phyloP scores from a whole-genome alignment of 2,329 filamentous ascomycete genomes.

The Xylariaceae sp. region DNA sequence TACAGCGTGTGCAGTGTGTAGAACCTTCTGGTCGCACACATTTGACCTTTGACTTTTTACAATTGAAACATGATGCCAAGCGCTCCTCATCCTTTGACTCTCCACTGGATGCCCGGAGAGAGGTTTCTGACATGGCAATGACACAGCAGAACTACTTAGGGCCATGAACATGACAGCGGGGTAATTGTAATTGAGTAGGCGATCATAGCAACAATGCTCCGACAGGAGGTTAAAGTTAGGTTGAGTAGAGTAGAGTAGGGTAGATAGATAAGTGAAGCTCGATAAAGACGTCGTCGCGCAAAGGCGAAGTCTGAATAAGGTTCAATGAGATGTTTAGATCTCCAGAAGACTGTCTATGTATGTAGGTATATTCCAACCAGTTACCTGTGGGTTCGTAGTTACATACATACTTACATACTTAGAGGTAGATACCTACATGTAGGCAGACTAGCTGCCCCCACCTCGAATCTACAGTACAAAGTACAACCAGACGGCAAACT shows the following conservation, averaged over 20 bases:
- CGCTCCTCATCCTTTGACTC: constrained; percentile 39
- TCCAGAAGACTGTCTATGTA: no score
- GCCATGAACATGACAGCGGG: constrained; percentile 23
- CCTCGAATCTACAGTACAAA: no score
- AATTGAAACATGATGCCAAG: constrained; percentile 44
- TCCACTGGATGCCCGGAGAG: constrained; percentile 19
- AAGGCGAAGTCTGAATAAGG: background rate
- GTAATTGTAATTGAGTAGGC: background rate
- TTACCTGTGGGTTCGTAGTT: no score
- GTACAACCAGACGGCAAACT: no score
- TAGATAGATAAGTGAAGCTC: background rate
- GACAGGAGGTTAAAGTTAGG: background rate
- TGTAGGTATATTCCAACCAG: no score
- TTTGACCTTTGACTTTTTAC: constrained; percentile 46
- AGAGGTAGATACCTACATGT: no score
- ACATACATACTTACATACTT: no score
- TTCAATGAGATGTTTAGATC: constrained; percentile 11
- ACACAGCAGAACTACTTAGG: constrained; percentile 19
- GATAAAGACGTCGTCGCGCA: background rate
- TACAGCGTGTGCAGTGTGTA: constrained; percentile 42
- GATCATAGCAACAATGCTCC: constrained; percentile 4
- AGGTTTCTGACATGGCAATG: constrained; percentile 35
- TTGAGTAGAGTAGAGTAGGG: background rate
- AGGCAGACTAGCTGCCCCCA: no score
- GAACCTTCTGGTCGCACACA: constrained; percentile 42